phyloP scores from a whole-genome alignment of 1,284 basidiomycete species.

The Exsudoporus floridanus region DNA sequence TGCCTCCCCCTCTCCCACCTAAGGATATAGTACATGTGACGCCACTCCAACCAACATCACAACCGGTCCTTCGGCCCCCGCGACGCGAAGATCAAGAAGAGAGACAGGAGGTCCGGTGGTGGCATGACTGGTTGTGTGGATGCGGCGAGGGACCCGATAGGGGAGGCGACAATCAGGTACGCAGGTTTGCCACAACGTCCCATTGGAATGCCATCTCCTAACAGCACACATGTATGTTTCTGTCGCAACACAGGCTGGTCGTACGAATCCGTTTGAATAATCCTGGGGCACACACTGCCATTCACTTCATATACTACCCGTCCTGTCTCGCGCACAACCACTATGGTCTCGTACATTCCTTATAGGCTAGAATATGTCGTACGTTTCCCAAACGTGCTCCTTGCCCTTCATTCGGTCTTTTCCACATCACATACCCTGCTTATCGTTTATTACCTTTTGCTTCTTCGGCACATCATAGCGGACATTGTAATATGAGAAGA shows the following conservation, averaged over 20 bases:
- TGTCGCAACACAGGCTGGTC: constrained; percentile 53
- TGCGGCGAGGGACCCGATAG: constrained; percentile 68
- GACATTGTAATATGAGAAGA: constrained; percentile 17
- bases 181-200: constrained; percentile 12
- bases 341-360: constrained; percentile 11
- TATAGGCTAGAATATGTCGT: neutral
- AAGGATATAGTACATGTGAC: constrained; percentile 27
- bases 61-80: constrained; percentile 34
- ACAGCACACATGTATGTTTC: neutral
- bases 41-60: constrained; percentile 44
- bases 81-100: constrained; percentile 21
- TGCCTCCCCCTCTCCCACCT: constrained; percentile 52
- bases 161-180: constrained; percentile 68
- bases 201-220: neutral
- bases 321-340: constrained; percentile 3
- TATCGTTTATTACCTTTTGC: constrained; percentile 15
- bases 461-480: constrained; percentile 3
- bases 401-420: constrained; percentile 10
- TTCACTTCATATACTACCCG: constrained; percentile 6
- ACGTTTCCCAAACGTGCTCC: neutral
- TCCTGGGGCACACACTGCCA: neutral
- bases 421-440: constrained; percentile 24
- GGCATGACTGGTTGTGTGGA: constrained; percentile 82
- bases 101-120: constrained; percentile 54
- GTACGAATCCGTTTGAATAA: constrained; percentile 75